Evolutionary conservation across 805 yeast species (phyloP), one percentile per base, ranked within the genome.

Genomic region (Schwanniomyces yamadae): DNA sequence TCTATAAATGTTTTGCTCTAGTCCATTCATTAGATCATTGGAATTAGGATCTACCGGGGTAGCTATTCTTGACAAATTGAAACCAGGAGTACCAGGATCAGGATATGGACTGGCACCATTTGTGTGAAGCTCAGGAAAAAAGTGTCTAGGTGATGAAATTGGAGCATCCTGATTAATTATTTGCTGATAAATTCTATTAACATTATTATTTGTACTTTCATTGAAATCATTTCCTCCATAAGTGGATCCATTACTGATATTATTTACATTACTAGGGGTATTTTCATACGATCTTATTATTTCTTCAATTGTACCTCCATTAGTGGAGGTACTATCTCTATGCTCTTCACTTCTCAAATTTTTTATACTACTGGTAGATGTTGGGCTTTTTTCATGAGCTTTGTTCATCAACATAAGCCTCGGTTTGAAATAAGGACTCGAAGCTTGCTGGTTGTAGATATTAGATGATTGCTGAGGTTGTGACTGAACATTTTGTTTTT

Each of bases 1-100:
- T 46, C 65, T 69, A 32, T 56, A 55, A 8, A 75, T 55, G 38
- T 66, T 76, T 30, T 66, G 66, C 43, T 76, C 78, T 31, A 77
- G 62, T 13, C 67, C 73, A 16, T 61, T 42, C 36, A 61, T 48
- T 3, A 46, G n/a, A 22, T 58, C 59, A 17, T 35, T 39, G 10
- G 36, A 25, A 9, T 39, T 38, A 22, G 20, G 34, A 13, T 23
- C 35, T 16, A 15, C 20, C 4, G 37, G 34, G 5, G 33, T 20
- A 13, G 37, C 28, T 7, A 31, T 18, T 3, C 25, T 23, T 3
- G 22, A 25, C 15, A 30, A 36, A n/a, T 36, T 33, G 9, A 28
- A 30, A 2, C 40, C 38, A 15, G 41, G 36, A 1, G 38, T 37
- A 23, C 23, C 27, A 7, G 33, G 32, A 7, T 17, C 28, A 15